A percentile compares a stretch with the other conserved stretches of the same genome.
These are phyloP conservation scores for Hypoxylon subgilvum DNA, from an alignment of 495 filamentous ascomycete genomes.

Conservation along the genomic window DNA sequence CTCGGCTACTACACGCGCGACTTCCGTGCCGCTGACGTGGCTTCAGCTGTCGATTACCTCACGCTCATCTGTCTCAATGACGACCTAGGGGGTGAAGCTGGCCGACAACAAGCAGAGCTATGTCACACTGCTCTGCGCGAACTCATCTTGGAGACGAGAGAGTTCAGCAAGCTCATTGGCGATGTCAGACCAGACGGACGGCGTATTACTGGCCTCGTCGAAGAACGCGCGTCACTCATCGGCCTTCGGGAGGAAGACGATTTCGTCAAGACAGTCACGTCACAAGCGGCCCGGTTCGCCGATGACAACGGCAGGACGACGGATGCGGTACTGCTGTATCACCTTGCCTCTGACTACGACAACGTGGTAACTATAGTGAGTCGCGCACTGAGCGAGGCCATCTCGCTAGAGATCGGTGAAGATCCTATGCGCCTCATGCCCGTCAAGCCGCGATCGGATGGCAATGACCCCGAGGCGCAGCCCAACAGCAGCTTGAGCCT, in stretches of 20 bases:
- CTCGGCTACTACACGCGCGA: conserved; percentile 93
- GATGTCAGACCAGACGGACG: conserved; percentile 84
- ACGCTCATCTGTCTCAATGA: conserved; percentile 89
- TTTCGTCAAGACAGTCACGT: conserved; percentile 83
- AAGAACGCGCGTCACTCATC: conserved; percentile 86
- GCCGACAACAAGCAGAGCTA: conserved; percentile 76
- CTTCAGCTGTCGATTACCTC: conserved; percentile 91
- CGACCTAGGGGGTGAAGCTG: conserved; percentile 74
- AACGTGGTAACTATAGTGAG: conserved; percentile 87
- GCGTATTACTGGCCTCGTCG: conserved; percentile 82
- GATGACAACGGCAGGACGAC: conserved; percentile 92
- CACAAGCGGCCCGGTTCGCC: conserved; percentile 86
- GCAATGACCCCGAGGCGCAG: conserved; percentile 40
- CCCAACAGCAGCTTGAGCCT: conserved; percentile 73
- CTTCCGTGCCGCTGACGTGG: conserved; percentile 86
- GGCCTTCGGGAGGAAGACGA: conserved; percentile 77
- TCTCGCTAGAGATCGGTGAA: conserved; percentile 80
- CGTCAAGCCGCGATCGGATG: conserved; percentile 66
- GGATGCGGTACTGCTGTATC: conserved; percentile 92
- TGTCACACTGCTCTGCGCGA: conserved; percentile 96
- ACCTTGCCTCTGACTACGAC: conserved; percentile 93
- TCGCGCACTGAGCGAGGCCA: conserved; percentile 84
- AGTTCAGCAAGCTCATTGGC: conserved; percentile 91
- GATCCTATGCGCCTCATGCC: conserved; percentile 76
- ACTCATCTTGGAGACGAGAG: conserved; percentile 89